These are phyloP conservation scores for Pterothamnion heteromorphum DNA, from an alignment of 31 red algal species.

Conservation along the genomic window DNA sequence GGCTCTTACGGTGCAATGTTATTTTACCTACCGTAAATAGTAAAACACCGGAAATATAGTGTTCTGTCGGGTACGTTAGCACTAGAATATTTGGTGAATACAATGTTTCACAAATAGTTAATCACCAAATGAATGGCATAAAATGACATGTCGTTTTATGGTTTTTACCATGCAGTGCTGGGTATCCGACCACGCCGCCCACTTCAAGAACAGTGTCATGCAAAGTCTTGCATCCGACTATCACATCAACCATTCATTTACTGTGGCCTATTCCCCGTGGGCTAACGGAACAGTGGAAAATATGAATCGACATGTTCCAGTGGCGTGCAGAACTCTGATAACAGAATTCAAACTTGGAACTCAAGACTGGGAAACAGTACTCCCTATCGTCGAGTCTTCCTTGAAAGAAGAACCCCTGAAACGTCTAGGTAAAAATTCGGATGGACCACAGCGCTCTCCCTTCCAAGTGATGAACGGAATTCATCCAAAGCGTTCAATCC, in stretches of 20 bases:
- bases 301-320: constrained; percentile 27
- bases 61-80: not conserved
- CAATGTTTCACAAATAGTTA: not conserved
- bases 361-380: constrained; percentile 42
- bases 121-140: too few relatives aligned
- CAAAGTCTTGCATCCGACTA: not conserved
- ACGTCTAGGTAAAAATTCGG: constrained; percentile 16
- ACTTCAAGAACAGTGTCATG: constrained; percentile 52
- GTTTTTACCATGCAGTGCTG: too few relatives aligned
- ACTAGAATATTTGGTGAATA: not conserved
- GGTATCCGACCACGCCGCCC: constrained; percentile 54
- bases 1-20: not conserved
- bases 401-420: constrained; percentile 39
- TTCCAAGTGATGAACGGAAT: constrained; percentile 40
- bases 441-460: not conserved
- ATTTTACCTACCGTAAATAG: not conserved
- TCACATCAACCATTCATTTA: not conserved
- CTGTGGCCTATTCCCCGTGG: constrained; percentile 49
- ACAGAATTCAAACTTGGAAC: constrained; percentile 48
- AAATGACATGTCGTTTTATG: too few relatives aligned
- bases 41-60: not conserved
- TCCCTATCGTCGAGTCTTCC: constrained; percentile 17
- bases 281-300: constrained; percentile 40
- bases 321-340: constrained; percentile 15
- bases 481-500: not conserved